Percentiles rank a stretch among this genome's conserved stretches.
These are phyloP conservation scores for Papilionanthe hybrid DNA, from an alignment of 116 monocot species.

Conservation along the genomic window DNA sequence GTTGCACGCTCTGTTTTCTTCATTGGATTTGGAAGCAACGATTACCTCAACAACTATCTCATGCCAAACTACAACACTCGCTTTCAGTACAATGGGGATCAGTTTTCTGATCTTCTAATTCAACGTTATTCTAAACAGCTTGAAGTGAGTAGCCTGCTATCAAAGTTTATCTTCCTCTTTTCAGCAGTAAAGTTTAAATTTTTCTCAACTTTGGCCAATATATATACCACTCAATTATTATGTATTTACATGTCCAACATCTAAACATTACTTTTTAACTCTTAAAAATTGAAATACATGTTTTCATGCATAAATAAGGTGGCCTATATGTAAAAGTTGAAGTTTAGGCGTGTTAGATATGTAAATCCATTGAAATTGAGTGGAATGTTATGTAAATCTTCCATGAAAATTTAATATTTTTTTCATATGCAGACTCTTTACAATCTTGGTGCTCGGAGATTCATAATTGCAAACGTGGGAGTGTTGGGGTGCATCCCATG, in stretches of 20 bases:
- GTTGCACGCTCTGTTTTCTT: slow-evolving; percentile 57
- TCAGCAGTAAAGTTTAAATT: not conserved
- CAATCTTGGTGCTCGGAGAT: slow-evolving; percentile 70
- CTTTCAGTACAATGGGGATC: slow-evolving; percentile 48
- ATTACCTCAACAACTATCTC: slow-evolving; percentile 94
- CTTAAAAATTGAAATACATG: no score
- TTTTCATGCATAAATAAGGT: no score
- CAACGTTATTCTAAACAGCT: slow-evolving; percentile 55
- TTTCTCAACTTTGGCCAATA: no score
- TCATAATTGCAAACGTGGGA: slow-evolving; percentile 60
- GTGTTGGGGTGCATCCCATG: slow-evolving; percentile 76
- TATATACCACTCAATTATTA: no score
- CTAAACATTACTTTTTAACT: no score
- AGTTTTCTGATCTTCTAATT: slow-evolving; percentile 64
- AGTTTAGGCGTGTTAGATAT: no score
- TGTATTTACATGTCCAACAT: no score
- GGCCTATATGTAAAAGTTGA: no score
- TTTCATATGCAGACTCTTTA: slow-evolving; percentile 46
- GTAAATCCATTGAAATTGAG: no score
- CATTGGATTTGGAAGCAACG: slow-evolving; percentile 91
- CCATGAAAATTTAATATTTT: not conserved
- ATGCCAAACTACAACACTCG: slow-evolving; percentile 78
- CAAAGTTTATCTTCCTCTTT: not conserved
- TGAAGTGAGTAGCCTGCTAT: slow-evolving; percentile 17
- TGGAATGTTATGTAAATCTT: no score